Base-by-base conservation (phyloP, 352 stramenopile genomes). In the Phytopythium delawarense region DNA sequence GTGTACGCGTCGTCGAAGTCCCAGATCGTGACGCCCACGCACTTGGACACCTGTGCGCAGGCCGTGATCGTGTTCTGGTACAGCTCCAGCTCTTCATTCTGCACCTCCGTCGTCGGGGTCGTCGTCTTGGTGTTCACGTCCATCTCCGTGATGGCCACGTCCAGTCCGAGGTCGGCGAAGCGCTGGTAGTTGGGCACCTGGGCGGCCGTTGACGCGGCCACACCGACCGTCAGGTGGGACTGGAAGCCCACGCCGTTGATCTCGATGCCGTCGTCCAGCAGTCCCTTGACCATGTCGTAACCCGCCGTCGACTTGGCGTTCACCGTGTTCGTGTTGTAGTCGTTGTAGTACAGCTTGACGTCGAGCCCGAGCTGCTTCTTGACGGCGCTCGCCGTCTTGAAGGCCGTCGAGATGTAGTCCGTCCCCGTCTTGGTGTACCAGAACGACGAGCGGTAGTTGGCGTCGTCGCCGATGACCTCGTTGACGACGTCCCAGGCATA, bases 401-500 rank as follows among this genome's bases (percentile, higher is more conserved):
- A 76, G 25, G 70, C 70, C 18, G 53, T 54, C 13, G 48, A 40
- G 42, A 76, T 74, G 57, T 74, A 76, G 12, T 76, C 70, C 25
- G 65, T 67, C 35, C 70, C 70, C 5, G 61, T 69, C 66, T 71
- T 74, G 28, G 72, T 69, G 60, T 71, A 76, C 70, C 70, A 76
- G 32, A 76, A 76, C 1, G 69, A 76, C 48, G 70, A 37, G 8
- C 69, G 62, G 32, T 76, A 76, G 21, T 61, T 70, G 6, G 61
- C 69, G 48, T 76, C 66, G 21, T 73, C 66, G 21, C 61, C 49
- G 23, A 76, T 48, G 13, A 57, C 69, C 40, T 76, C 69, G 40
- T 75, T 75, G 20, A 66, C 69, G n/a, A 75, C 69, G 18, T 75
- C 69, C 65, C 65, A 72, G 1, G 34, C 48, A 18, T 34, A 59